A percentile compares a stretch with the other conserved stretches of the same genome.
Conservation (phyloP, 2,329 filamentous ascomycete genomes). For the Aspergillus tubingensis region DNA sequence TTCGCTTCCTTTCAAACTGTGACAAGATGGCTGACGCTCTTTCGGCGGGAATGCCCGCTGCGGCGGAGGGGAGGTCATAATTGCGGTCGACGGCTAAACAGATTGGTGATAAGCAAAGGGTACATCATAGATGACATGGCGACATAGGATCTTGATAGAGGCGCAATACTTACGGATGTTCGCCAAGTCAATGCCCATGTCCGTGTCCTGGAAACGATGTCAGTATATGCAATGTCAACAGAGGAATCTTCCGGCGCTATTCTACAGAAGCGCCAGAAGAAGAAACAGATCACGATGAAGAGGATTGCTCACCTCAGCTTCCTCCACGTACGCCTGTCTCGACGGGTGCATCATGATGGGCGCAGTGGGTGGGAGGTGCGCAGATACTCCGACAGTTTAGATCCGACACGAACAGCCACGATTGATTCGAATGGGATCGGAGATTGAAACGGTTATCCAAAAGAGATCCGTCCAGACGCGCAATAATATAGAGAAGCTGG, state of each 20-base stretch:
- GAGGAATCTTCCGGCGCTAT: slow-evolving; percentile 1
- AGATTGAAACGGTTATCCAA: not conserved
- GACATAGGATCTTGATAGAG: not conserved
- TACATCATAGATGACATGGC: not conserved
- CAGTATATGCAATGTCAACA: slow-evolving; percentile 18
- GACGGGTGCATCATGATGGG: slow-evolving; percentile 73
- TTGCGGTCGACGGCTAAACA: slow-evolving; percentile 70
- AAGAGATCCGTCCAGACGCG: not conserved
- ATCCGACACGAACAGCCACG: not conserved
- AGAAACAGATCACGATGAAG: not conserved
- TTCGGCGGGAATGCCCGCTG: slow-evolving; percentile 70
- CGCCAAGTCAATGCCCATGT: slow-evolving; percentile 62
- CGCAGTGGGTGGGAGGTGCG: slow-evolving; percentile 1
- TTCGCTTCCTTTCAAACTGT: slow-evolving; percentile 88
- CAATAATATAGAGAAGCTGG: not conserved
- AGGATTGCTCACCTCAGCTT: slow-evolving; percentile 63
- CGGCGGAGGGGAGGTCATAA: slow-evolving; percentile 72
- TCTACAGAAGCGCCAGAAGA: not conserved
- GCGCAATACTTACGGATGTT: slow-evolving; percentile 59
- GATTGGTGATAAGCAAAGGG: not conserved
- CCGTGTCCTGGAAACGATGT: slow-evolving; percentile 49
- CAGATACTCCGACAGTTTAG: not conserved
- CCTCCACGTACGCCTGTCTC: slow-evolving; percentile 91
- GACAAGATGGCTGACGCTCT: slow-evolving; percentile 81
- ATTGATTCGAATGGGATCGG: not conserved